Conservation (phyloP, 306 rosid species). For the Cyamopsis tetragonoloba region DNA sequence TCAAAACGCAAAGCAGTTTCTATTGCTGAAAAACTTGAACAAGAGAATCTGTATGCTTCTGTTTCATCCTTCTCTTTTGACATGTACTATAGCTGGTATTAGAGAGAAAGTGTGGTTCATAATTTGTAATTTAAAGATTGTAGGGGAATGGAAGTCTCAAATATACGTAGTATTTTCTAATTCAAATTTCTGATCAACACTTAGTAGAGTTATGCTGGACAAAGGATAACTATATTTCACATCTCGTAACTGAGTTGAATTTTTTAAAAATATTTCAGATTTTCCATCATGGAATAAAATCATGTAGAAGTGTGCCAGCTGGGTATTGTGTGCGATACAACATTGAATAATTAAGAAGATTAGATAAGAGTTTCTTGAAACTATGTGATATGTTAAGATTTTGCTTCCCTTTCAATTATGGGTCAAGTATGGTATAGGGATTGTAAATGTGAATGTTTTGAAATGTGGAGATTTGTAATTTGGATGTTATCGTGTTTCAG, state of each 20-base stretch:
- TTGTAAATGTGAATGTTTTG: slow-evolving; percentile 9
- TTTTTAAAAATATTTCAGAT: not conserved
- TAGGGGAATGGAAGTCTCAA: not conserved
- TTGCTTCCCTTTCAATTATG: not conserved
- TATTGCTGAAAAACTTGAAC: slow-evolving; percentile 98
- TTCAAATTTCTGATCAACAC: not conserved
- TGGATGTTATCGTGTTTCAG: slow-evolving; percentile 18
- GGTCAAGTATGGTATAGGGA: not conserved
- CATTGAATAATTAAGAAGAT: not conserved
- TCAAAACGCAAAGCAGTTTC: slow-evolving; percentile 92
- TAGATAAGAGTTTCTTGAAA: slow-evolving; percentile 5
- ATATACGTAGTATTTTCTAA: not conserved
- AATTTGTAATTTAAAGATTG: not conserved
- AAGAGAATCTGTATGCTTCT: slow-evolving; percentile 78
- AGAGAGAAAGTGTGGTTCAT: not conserved
- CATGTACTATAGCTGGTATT: not conserved
- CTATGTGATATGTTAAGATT: not conserved
- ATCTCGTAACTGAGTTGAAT: not conserved
- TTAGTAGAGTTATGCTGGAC: not conserved
- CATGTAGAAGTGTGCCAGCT: not conserved
- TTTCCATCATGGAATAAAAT: not conserved
- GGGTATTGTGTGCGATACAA: not conserved
- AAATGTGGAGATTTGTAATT: not conserved
- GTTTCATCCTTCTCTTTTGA: slow-evolving; percentile 10
- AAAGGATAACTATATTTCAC: not conserved